Evolutionary conservation across 1,139 yeast species (phyloP).

Genomic region (Hemisphaericaspora xylofermentans): DNA sequence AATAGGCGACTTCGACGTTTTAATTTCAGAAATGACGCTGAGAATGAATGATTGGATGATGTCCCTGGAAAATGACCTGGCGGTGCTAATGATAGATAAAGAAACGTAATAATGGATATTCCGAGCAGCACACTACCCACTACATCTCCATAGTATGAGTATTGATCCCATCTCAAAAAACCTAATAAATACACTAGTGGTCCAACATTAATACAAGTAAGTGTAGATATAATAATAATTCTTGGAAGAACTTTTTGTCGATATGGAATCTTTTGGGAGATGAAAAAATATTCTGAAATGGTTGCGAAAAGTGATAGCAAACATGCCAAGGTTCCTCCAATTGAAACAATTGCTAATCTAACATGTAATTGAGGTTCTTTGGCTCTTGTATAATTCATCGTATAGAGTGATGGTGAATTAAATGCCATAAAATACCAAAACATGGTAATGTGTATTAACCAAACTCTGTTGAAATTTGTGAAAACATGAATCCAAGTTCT

Average conservation of each 20-base stretch:
- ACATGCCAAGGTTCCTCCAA: slow-evolving; percentile 74
- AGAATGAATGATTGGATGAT: slow-evolving; percentile 89
- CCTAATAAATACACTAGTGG: slow-evolving; percentile 66
- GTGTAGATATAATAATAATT: slow-evolving; percentile 39
- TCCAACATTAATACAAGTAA: slow-evolving; percentile 48
- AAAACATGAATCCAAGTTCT: slow-evolving; percentile 78
- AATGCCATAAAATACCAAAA: slow-evolving; percentile 83
- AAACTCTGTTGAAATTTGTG: slow-evolving; percentile 76
- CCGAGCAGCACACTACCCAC: slow-evolving; percentile 59
- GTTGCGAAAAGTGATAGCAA: slow-evolving; percentile 63
- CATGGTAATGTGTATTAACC: slow-evolving; percentile 76
- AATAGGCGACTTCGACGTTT: slow-evolving; percentile 93
- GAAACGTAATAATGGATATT: slow-evolving; percentile 57
- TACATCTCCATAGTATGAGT: slow-evolving; percentile 48
- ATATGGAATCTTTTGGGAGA: slow-evolving; percentile 73
- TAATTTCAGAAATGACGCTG: slow-evolving; percentile 84
- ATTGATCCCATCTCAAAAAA: slow-evolving; percentile 50
- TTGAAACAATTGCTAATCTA: slow-evolving; percentile 37
- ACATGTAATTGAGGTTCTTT: slow-evolving; percentile 13
- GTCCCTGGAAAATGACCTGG: slow-evolving; percentile 50
- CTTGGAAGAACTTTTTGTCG: slow-evolving; percentile 49
- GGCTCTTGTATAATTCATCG: slow-evolving; percentile 50
- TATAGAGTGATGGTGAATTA: slow-evolving; percentile 76
- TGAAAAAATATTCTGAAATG: slow-evolving; percentile 59
- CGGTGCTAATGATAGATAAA: slow-evolving; percentile 55